Conservation (phyloP, 2,329 filamentous ascomycete species). For the Phaeoacremonium minimum region DNA sequence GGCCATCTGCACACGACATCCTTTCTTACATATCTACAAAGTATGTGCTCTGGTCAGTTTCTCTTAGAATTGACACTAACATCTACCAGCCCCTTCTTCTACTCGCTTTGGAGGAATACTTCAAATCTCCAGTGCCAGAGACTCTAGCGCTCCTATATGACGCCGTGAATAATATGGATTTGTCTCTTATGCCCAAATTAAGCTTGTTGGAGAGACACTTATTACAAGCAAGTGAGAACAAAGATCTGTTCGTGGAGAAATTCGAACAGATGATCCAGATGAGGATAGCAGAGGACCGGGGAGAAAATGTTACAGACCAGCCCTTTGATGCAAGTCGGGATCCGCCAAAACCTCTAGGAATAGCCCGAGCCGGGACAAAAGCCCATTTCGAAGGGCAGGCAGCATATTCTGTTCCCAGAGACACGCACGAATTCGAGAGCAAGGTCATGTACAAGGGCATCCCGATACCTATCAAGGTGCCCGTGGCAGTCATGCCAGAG, state of each 20-base stretch:
- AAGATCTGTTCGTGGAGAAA: slow-evolving; percentile 95
- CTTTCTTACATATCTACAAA: slow-evolving; percentile 98
- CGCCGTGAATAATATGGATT: slow-evolving; percentile 92
- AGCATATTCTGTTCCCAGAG: slow-evolving; percentile 74
- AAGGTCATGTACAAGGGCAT: slow-evolving; percentile 95
- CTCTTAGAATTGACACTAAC: slow-evolving; percentile 8
- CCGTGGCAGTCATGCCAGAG: slow-evolving; percentile 88
- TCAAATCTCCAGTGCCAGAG: slow-evolving; percentile 83
- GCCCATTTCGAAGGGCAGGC: slow-evolving; percentile 58
- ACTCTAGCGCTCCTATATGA: slow-evolving; percentile 87
- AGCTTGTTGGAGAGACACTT: slow-evolving; percentile 81
- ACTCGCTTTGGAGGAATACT: slow-evolving; percentile 92
- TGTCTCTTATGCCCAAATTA: slow-evolving; percentile 85
- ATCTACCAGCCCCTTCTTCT: slow-evolving; percentile 74
- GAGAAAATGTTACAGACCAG: slow-evolving; percentile 34
- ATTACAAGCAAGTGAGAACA: slow-evolving; percentile 84
- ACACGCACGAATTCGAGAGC: slow-evolving; percentile 97
- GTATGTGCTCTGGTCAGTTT: slow-evolving; percentile 38
- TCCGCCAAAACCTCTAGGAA: slow-evolving; percentile 39
- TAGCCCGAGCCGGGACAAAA: slow-evolving; percentile 59
- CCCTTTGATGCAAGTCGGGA: slow-evolving; percentile 43
- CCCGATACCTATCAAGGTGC: slow-evolving; percentile 93
- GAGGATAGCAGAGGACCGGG: slow-evolving; percentile 64
- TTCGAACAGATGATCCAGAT: slow-evolving; percentile 92
- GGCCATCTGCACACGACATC: slow-evolving; percentile 97